Evolutionary conservation across 2,329 filamentous ascomycete species (phyloP).

Genomic region (Talaromyces sp.): DNA sequence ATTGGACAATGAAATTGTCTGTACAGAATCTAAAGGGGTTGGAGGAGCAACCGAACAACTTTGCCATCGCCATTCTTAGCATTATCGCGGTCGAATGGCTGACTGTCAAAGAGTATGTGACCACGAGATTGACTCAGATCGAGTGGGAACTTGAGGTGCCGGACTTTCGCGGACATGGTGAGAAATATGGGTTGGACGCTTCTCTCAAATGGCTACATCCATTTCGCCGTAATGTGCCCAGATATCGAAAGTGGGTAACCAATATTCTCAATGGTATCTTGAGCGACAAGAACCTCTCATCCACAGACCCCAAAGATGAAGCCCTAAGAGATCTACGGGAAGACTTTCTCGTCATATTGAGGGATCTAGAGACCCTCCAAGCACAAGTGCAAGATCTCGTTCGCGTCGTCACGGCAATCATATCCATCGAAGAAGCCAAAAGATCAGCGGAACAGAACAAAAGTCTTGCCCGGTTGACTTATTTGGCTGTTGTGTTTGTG

Average conservation of each 20-base stretch:
- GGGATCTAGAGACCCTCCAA: neutral
- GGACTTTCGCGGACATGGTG: neutral
- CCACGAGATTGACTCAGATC: conserved; percentile 1
- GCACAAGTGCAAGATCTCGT: conserved; percentile 8
- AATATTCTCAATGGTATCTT: neutral
- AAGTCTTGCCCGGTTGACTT: conserved; percentile 9
- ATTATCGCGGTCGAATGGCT: conserved; percentile 3
- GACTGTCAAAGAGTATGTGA: conserved; percentile 4
- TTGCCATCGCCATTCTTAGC: neutral
- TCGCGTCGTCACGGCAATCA: conserved; percentile 5
- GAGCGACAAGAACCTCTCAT: neutral
- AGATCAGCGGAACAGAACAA: conserved; percentile 7
- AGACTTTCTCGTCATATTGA: neutral
- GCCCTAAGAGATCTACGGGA: neutral
- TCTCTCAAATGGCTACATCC: conserved; percentile 6
- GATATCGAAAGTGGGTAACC: conserved; percentile 5
- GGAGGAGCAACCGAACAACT: neutral
- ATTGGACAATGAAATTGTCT: conserved; percentile 1
- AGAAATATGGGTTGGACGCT: neutral
- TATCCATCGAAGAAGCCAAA: conserved; percentile 12
- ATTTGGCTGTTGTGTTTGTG: conserved; percentile 11
- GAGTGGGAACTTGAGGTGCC: conserved; percentile 7
- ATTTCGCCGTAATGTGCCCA: conserved; percentile 6
- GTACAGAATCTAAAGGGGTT: neutral
- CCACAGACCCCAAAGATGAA: neutral